Evolutionary conservation across 2,329 filamentous ascomycete genomes (phyloP).

Genomic region (Penicillium sp.): DNA sequence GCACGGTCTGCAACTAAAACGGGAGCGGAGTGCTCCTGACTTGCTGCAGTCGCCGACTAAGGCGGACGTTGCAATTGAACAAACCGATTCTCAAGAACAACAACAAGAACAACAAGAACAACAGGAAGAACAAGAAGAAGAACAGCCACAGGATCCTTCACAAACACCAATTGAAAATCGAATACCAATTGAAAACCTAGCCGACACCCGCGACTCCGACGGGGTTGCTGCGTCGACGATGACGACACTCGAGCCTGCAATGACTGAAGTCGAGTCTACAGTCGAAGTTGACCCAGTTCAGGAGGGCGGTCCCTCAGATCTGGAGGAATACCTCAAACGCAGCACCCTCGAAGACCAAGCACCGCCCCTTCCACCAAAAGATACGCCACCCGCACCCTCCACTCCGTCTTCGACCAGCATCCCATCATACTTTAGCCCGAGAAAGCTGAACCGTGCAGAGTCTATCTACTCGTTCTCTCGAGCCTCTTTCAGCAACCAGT

Average conservation of each 20-base stretch:
- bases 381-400: slow-evolving; percentile 24
- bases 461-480: slow-evolving; percentile 93
- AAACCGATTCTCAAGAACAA: not conserved
- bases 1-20: slow-evolving; percentile 20
- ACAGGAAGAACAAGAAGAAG: not conserved
- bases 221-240: slow-evolving; percentile 21
- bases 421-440: slow-evolving; percentile 40
- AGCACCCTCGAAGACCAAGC: slow-evolving; percentile 30
- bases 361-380: slow-evolving; percentile 34
- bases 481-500: slow-evolving; percentile 86
- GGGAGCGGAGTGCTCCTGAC: slow-evolving; percentile 19
- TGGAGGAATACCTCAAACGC: slow-evolving; percentile 40
- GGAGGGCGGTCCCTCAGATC: slow-evolving; percentile 28
- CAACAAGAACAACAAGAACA: not conserved
- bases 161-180: slow-evolving; percentile 3
- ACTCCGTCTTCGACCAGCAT: slow-evolving; percentile 29
- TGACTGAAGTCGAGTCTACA: slow-evolving; percentile 17
- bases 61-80: slow-evolving; percentile 2
- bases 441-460: slow-evolving; percentile 60
- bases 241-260: slow-evolving; percentile 27
- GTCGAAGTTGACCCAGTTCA: slow-evolving; percentile 18
- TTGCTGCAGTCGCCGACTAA: slow-evolving; percentile 16
- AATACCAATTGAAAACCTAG: slow-evolving; percentile 4
- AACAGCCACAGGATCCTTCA: not conserved
- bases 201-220: slow-evolving; percentile 14